A percentile compares a stretch with the other conserved stretches of the same genome.
Conservation (phyloP, 495 filamentous ascomycete species). For the Penicillium malachiteum region DNA sequence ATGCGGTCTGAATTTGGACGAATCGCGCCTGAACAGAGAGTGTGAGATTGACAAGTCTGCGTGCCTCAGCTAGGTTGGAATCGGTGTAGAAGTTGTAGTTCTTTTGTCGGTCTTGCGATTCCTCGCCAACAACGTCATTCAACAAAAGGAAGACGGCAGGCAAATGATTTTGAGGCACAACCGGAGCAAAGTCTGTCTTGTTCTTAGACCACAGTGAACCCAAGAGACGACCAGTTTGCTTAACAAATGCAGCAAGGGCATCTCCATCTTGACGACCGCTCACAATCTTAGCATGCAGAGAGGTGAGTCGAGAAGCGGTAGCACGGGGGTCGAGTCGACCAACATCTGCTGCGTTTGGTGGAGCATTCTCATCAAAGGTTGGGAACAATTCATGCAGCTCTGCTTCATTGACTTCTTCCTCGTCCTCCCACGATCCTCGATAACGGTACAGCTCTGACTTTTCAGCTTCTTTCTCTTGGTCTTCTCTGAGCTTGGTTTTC, state of each 20-base stretch:
- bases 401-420: slow-evolving; percentile 71
- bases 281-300: slow-evolving; percentile 55
- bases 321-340: slow-evolving; percentile 38
- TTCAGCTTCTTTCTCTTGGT: slow-evolving; percentile 67
- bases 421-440: slow-evolving; percentile 68
- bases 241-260: slow-evolving; percentile 36
- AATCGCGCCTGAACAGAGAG: slow-evolving; percentile 68
- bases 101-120: slow-evolving; percentile 24
- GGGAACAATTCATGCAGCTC: slow-evolving; percentile 82
- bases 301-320: slow-evolving; percentile 50
- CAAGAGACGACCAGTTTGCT: slow-evolving; percentile 37
- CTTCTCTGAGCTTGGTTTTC: slow-evolving; percentile 68
- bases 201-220: slow-evolving; percentile 39
- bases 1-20: slow-evolving; percentile 61
- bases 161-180: slow-evolving; percentile 53
- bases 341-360: slow-evolving; percentile 28
- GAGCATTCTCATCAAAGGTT: slow-evolving; percentile 56
- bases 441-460: slow-evolving; percentile 79
- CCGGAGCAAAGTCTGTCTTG: slow-evolving; percentile 31
- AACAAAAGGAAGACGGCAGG: slow-evolving; percentile 66
- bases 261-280: slow-evolving; percentile 24
- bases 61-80: slow-evolving; percentile 69
- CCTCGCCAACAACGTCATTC: slow-evolving; percentile 52
- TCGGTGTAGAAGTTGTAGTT: slow-evolving; percentile 89
- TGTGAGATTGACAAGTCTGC: slow-evolving; percentile 65